Evolutionary conservation across 805 yeast species (phyloP).

Genomic region (Pichia cabralensis): DNA sequence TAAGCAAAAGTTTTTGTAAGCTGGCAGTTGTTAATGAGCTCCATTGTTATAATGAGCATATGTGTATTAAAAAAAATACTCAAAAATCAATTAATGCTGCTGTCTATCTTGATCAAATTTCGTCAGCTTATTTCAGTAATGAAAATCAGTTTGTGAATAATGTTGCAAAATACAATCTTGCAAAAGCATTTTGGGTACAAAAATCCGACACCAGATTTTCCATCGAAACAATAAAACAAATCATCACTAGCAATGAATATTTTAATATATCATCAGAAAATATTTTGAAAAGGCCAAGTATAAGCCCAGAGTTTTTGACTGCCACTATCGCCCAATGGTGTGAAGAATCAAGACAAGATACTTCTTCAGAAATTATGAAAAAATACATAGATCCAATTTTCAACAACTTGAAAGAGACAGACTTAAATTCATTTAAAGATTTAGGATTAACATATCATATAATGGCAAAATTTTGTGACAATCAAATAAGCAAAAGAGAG

Average conservation of each 20-base stretch:
- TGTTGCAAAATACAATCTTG: slow-evolving; percentile 37
- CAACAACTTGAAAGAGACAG: slow-evolving; percentile 13
- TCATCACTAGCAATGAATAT: no score
- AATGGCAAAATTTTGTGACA: slow-evolving; percentile 67
- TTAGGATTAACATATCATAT: slow-evolving; percentile 41
- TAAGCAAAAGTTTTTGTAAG: slow-evolving; percentile 7
- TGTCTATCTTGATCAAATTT: slow-evolving; percentile 32
- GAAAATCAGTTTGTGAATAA: slow-evolving; percentile 10
- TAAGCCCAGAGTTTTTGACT: slow-evolving; percentile 11
- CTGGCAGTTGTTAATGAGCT: slow-evolving; percentile 29
- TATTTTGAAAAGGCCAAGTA: no score
- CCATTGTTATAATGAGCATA: slow-evolving; percentile 30
- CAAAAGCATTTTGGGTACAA: slow-evolving; percentile 57
- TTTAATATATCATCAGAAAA: no score
- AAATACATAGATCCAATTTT: slow-evolving; percentile 45
- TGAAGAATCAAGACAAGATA: slow-evolving; percentile 58
- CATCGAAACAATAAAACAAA: slow-evolving; percentile 38
- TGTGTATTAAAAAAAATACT: slow-evolving; percentile 28
- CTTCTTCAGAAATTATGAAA: slow-evolving; percentile 46
- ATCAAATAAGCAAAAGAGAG: slow-evolving; percentile 40
- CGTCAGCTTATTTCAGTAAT: slow-evolving; percentile 16
- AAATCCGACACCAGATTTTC: slow-evolving; percentile 45
- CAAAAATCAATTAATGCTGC: slow-evolving; percentile 47
- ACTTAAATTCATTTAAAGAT: slow-evolving; percentile 11
- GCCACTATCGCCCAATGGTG: slow-evolving; percentile 56